Evolutionary conservation across 1,284 basidiomycete genomes (phyloP).

Genomic region (Malassezia japonica): DNA sequence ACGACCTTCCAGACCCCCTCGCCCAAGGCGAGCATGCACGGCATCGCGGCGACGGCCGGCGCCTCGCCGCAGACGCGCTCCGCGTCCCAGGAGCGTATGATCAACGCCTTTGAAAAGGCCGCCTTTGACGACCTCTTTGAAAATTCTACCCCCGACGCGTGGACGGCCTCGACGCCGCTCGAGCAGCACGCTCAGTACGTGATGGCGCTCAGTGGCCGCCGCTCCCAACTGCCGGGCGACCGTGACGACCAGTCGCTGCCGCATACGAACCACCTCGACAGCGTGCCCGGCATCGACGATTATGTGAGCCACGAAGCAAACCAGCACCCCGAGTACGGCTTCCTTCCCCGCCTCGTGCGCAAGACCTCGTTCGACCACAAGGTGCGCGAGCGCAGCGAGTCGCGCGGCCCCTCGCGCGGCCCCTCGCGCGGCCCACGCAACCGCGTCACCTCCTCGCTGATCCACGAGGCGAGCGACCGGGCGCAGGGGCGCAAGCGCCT

Average conservation of each 20-base stretch:
- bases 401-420: conserved; percentile 35
- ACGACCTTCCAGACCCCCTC: not conserved
- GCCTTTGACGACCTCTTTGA: conserved; percentile 39
- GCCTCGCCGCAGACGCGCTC: conserved; percentile 12
- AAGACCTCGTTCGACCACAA: conserved; percentile 49
- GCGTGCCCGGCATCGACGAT: conserved; percentile 44
- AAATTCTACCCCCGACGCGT: conserved; percentile 9
- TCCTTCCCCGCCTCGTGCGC: conserved; percentile 42
- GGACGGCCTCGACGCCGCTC: conserved; percentile 6
- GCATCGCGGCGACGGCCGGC: not conserved
- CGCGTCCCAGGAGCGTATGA: conserved; percentile 25
- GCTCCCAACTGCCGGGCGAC: conserved; percentile 25
- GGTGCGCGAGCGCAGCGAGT: conserved; percentile 40
- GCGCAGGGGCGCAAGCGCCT: conserved; percentile 28
- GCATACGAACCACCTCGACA: conserved; percentile 29
- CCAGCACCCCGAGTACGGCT: conserved; percentile 46
- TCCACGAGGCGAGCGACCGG: not conserved
- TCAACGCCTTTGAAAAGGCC: conserved; percentile 32
- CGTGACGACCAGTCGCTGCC: conserved; percentile 30
- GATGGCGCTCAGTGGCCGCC: conserved; percentile 13
- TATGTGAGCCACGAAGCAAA: conserved; percentile 41
- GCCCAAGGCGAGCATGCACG: not conserved
- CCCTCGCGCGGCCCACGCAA: conserved; percentile 29
- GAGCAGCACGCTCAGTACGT: conserved; percentile 15
- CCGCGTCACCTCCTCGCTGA: not conserved